Percentiles rank a stretch among this genome's conserved stretches.
Conservation (phyloP, 495 filamentous ascomycete genomes). For the Aspergillus saccharolyticus region DNA sequence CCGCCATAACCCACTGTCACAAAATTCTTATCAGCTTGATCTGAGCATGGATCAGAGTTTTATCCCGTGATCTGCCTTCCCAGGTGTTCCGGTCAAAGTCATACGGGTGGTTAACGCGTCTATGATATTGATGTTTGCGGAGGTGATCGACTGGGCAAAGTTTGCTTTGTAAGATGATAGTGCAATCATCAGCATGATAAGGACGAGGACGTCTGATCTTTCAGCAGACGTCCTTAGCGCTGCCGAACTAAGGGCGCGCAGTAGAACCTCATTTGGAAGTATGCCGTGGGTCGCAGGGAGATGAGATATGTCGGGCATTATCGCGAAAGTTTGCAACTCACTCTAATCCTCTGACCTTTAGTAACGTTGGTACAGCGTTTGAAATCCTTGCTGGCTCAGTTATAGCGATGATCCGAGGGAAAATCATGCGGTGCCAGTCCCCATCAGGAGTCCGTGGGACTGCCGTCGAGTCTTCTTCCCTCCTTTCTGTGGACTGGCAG, state of each 20-base stretch:
- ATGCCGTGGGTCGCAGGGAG: background rate
- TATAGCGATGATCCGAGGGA: background rate
- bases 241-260: background rate
- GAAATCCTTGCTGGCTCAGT: background rate
- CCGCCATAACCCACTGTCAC: background rate
- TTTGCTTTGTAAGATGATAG: background rate
- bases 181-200: background rate
- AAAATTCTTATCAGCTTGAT: background rate
- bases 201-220: background rate
- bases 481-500: background rate
- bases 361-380: background rate
- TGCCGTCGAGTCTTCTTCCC: background rate
- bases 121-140: background rate
- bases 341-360: background rate
- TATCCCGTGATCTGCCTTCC: background rate
- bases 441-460: background rate
- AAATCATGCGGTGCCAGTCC: background rate
- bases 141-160: background rate
- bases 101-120: background rate
- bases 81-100: background rate
- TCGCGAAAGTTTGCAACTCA: background rate
- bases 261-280: background rate
- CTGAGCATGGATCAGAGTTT: background rate
- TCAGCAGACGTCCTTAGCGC: background rate
- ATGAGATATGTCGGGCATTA: background rate